Percentiles rank a stretch among this genome's conserved stretches.
Evolutionary conservation across 1,139 yeast genomes (phyloP).

Genomic region (Hansenula lynferdii): DNA sequence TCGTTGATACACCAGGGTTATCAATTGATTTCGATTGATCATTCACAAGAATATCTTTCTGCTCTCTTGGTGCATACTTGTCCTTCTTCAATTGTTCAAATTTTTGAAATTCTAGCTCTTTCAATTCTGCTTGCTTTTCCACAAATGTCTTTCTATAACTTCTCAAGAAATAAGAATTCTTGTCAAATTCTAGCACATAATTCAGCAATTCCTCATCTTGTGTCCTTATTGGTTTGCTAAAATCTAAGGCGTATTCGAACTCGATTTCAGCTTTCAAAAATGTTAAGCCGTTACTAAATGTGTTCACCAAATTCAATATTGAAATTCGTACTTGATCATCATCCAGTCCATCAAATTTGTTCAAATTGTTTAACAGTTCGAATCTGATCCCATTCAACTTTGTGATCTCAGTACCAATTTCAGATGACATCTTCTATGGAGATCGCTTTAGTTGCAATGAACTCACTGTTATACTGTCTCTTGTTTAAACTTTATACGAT

Average conservation of each 20-base stretch:
- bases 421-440: background rate
- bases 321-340: slow-evolving; percentile 11
- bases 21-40: background rate
- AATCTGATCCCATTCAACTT: slow-evolving; percentile 5
- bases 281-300: slow-evolving; percentile 11
- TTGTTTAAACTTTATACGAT: too few relatives aligned
- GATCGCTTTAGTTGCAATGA: too few relatives aligned
- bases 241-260: slow-evolving; percentile 14
- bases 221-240: slow-evolving; percentile 1
- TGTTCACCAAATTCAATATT: slow-evolving; percentile 12
- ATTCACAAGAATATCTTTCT: slow-evolving; percentile 7
- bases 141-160: slow-evolving; percentile 12
- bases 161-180: slow-evolving; percentile 11
- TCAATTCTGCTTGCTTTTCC: slow-evolving; percentile 11
- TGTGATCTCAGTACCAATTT: background rate
- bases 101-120: background rate
- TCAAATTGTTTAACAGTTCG: slow-evolving; percentile 8
- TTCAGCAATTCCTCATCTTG: background rate
- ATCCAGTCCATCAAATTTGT: slow-evolving; percentile 7
- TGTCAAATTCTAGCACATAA: slow-evolving; percentile 5
- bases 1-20: slow-evolving; percentile 15
- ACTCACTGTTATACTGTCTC: too few relatives aligned
- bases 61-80: slow-evolving; percentile 2
- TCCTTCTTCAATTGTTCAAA: background rate
- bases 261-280: slow-evolving; percentile 12